phyloP scores from a whole-genome alignment of 164 flowering plant species.

The Pachysandra terminalis region DNA sequence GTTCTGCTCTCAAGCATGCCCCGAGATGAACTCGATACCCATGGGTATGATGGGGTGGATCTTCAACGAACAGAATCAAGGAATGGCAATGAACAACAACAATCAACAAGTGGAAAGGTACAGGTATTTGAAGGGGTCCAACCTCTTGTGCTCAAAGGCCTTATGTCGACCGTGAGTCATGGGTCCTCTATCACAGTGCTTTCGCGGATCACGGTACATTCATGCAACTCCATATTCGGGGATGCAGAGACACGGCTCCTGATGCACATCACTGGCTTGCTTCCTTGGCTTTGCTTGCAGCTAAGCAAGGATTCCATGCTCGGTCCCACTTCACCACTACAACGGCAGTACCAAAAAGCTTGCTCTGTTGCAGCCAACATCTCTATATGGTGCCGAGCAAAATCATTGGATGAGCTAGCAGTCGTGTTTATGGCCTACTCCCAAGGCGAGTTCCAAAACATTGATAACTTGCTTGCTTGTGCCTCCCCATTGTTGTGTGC shows the following conservation, averaged over 20 bases:
- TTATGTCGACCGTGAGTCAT: slow-evolving; percentile 67
- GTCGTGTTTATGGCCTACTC: slow-evolving; percentile 60
- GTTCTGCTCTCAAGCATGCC: slow-evolving; percentile 99
- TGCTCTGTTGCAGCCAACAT: slow-evolving; percentile 62
- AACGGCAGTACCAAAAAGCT: slow-evolving; percentile 55
- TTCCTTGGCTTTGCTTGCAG: slow-evolving; percentile 94
- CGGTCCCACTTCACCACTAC: slow-evolving; percentile 49
- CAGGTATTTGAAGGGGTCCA: slow-evolving; percentile 95
- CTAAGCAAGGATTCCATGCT: slow-evolving; percentile 46
- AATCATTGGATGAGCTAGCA: slow-evolving; percentile 62
- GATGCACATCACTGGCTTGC: slow-evolving; percentile 71
- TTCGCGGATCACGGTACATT: slow-evolving; percentile 78
- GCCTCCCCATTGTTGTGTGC: slow-evolving; percentile 82
- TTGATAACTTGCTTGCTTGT: slow-evolving; percentile 70
- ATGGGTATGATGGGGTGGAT: slow-evolving; percentile 39
- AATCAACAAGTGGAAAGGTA: slow-evolving; percentile 52
- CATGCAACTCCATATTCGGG: slow-evolving; percentile 96
- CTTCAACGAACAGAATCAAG: slow-evolving; percentile 69
- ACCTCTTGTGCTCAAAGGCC: slow-evolving; percentile 80
- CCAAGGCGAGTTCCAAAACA: slow-evolving; percentile 62
- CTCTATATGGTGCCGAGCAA: slow-evolving; percentile 60
- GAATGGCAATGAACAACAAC: slow-evolving; percentile 38
- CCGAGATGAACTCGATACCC: slow-evolving; percentile 72
- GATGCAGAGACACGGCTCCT: slow-evolving; percentile 80
- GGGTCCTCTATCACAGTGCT: slow-evolving; percentile 84